Evolutionary conservation across 164 flowering plant genomes (phyloP), one percentile per base, ranked within the genome.

Genomic region (Cinnamomum micranthum): DNA sequence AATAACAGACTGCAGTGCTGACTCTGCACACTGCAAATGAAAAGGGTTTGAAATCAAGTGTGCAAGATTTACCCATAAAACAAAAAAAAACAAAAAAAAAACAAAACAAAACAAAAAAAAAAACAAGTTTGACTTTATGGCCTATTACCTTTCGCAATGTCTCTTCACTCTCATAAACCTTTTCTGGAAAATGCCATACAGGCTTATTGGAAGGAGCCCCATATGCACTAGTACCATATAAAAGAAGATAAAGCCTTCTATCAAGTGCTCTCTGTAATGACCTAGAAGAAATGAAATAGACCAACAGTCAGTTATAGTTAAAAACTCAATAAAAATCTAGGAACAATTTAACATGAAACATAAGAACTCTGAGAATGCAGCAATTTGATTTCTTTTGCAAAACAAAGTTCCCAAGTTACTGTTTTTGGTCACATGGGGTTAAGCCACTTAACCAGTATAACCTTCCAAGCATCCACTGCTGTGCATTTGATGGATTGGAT

Each of bases 151-250:
- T 87, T 50, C 95, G 93, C 80, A 93, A 78, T 67, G 97, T 92
- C 71, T 88, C 91, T 78, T 93, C 99, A 76, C 84, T 79, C 68
- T 86, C 94, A 76, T 90, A 90, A n/a, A 88, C 85, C 73, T 93
- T 95, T 80, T 94, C 97, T 0, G 99, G 99, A 77, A 95, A 94
- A 85, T 95, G 98, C 98, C 99, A 95, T 11, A 87, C 88, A 67
- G 93, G 90, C 75, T 90, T 84, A 71, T 85, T 90, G 71, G 73
- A 77, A 31, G 93, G 81, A 80, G 89, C 79, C 19, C 87, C 89
- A 80, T 79, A 77, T 71, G 91, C n/a, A 31, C 72, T 66, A 55
- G 20, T 55, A 28, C 98, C 95, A 82, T 84, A 84, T 27, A 95
- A 82, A 14, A 93, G 91, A 84, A 95, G 98, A 82, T 91, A 95